Evolutionary conservation across 345 rosid species (phyloP), one percentile per base, ranked within the genome.

Genomic region (Salix dunnii): DNA sequence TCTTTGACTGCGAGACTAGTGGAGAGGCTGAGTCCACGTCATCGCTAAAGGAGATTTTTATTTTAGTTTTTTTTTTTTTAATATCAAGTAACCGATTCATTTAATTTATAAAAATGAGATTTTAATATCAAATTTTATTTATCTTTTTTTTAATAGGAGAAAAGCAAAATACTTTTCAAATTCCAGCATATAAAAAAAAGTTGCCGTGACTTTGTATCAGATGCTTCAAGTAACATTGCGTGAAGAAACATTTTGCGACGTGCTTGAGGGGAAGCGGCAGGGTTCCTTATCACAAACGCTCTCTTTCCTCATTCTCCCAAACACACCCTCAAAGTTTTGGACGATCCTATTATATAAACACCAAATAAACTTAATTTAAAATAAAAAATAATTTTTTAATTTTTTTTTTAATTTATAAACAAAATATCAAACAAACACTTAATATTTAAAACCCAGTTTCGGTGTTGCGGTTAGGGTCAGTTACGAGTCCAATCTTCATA

Each of bases 11-110:
- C 64, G 60, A 30, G 35, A 49, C 30, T 25, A 53, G 83, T 75
- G 91, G 85, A 38, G 67, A 30, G 63, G 42, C 72, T 35, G 67
- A 31, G 77, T 71, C 81, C 89, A 89, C 89, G 90, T 84, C 84
- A 28, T 62, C 21, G 5, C 58, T 11, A 46, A 3, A 35, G 43
- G 43, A 40, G 43, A 33, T 33, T 4, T 33, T 33, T 33, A 33
- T 33, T 33, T 33, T 33, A 33, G 35, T 28, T 1, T 31, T 33
- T 28, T 1, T 31, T 33, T 33, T 33, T 33, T 33, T 3, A 33
- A 4, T 33, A 4, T 33, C 0, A 33, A 33, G 35, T 33, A 4
- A 33, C 35, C 35, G 35, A 33, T 33, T 6, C 35, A 4, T 33
- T 33, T 33, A 33, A 33, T 33, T 33, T 33, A 33, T 33, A 33